These are phyloP conservation scores for Zymoseptoria passerinii DNA, from an alignment of 2,329 filamentous ascomycete species.

Conservation along the genomic window DNA sequence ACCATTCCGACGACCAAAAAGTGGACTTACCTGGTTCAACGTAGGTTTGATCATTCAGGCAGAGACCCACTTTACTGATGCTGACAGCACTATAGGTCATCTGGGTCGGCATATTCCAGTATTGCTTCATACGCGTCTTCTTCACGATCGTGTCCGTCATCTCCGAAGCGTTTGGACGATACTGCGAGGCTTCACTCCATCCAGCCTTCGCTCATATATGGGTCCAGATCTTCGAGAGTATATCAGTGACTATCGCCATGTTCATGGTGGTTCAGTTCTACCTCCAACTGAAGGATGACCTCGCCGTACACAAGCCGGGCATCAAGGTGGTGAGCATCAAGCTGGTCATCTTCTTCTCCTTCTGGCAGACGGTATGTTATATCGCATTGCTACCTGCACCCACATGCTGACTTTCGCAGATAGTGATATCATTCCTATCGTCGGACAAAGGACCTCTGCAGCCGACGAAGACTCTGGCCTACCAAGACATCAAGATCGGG, in stretches of 20 bases:
- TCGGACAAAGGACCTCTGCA: conserved; percentile 56
- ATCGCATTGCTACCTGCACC: background rate
- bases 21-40: conserved; percentile 85
- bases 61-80: background rate
- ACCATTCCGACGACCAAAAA: conserved; percentile 64
- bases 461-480: conserved; percentile 53
- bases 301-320: conserved; percentile 63
- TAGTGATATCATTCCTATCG: conserved; percentile 53
- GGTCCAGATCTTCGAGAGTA: conserved; percentile 63
- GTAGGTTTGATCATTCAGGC: conserved; percentile 30
- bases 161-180: conserved; percentile 58
- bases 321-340: conserved; percentile 82
- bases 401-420: conserved; percentile 26
- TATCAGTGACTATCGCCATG: conserved; percentile 75
- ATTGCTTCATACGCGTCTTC: conserved; percentile 70
- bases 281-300: conserved; percentile 60
- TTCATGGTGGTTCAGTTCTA: conserved; percentile 86
- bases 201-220: conserved; percentile 78
- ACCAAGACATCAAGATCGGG: conserved; percentile 71
- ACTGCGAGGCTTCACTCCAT: conserved; percentile 70
- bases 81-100: conserved; percentile 48
- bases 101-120: conserved; percentile 77
- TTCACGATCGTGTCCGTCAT: conserved; percentile 73
- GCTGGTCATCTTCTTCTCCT: conserved; percentile 82
- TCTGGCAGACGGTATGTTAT: conserved; percentile 61